Conservation (phyloP, 2,329 filamentous ascomycete species). For the Diaporthe humulicola region DNA sequence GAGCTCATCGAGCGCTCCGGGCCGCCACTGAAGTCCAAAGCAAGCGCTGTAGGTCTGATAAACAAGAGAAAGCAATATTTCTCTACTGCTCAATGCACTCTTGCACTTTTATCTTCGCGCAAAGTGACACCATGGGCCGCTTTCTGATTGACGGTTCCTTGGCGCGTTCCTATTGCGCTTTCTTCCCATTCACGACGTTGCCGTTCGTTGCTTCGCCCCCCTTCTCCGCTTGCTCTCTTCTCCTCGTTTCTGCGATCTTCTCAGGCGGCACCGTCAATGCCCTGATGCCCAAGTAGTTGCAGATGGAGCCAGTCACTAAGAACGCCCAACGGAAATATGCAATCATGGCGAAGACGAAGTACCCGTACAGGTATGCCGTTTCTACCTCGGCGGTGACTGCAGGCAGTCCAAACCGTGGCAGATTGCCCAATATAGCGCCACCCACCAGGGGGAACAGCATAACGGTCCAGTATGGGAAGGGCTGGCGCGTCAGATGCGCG, state of each 20-base stretch:
- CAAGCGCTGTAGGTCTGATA: background rate
- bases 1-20: background rate
- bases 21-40: background rate
- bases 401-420: conserved; percentile 81
- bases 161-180: conserved; percentile 42
- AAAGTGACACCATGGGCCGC: background rate
- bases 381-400: conserved; percentile 76
- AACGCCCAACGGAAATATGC: conserved; percentile 95
- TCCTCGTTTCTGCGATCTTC: conserved; percentile 69
- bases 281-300: conserved; percentile 91
- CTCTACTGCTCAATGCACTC: background rate
- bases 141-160: background rate
- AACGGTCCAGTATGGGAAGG: conserved; percentile 96
- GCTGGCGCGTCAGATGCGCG: conserved; percentile 91
- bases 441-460: conserved; percentile 89
- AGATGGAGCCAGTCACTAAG: conserved; percentile 91
- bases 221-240: conserved; percentile 50
- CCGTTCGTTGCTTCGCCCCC: conserved; percentile 43
- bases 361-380: conserved; percentile 84
- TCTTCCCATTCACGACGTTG: conserved; percentile 45
- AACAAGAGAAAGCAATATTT: background rate
- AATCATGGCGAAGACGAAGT: conserved; percentile 85
- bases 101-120: background rate
- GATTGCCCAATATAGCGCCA: conserved; percentile 85
- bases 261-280: conserved; percentile 85